Conservation (phyloP, 345 rosid species). For the Linum tenue region DNA sequence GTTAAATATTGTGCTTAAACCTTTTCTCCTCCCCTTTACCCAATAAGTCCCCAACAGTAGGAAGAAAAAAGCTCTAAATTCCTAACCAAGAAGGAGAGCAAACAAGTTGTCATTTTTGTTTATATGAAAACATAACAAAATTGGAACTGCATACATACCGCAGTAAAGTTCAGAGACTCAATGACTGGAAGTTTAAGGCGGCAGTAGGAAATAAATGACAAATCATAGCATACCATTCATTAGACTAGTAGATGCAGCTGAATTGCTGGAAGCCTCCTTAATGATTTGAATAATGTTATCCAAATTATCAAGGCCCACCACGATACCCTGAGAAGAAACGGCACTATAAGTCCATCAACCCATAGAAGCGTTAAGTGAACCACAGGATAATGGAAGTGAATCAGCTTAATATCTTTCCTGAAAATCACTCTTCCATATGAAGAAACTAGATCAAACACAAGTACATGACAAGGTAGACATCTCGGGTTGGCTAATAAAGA, state of each 20-base stretch:
- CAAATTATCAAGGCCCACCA: constrained; percentile 72
- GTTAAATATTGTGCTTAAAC: no score
- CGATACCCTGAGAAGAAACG: constrained; percentile 51
- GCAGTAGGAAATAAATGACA: neutral
- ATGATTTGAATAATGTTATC: constrained; percentile 58
- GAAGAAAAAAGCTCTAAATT: no score
- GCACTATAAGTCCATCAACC: constrained; percentile 1
- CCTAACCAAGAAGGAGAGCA: no score
- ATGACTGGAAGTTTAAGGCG: no score
- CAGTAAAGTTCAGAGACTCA: no score
- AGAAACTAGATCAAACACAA: neutral
- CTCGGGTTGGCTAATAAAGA: neutral
- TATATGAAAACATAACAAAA: neutral
- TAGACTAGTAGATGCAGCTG: constrained; percentile 58
- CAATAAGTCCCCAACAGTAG: no score
- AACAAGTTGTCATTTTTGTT: no score
- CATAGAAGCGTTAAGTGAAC: neutral
- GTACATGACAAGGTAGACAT: neutral
- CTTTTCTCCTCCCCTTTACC: no score
- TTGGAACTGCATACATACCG: neutral
- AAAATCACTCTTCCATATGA: neutral
- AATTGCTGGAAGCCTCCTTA: constrained; percentile 53
- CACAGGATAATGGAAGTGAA: neutral
- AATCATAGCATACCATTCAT: constrained; percentile 34
- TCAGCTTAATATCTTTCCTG: neutral